Evolutionary conservation across 148 eudicot genomes (phyloP), one percentile per base, ranked within the genome.

Genomic region (Camellia japonica): DNA sequence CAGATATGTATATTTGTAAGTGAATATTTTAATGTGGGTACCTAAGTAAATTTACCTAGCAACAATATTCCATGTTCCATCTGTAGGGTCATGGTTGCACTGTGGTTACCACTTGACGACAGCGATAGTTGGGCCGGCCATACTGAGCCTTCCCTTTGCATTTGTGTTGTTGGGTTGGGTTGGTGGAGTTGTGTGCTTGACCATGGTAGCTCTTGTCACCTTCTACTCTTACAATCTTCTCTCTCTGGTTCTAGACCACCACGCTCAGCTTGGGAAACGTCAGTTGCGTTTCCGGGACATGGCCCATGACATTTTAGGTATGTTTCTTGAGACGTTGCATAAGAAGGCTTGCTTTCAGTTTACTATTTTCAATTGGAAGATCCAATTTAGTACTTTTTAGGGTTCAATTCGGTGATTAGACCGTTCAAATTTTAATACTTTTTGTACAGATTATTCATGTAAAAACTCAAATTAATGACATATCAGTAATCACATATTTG

Each of bases 231-330:
- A 87, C 51, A 80, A 78, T 68, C 92, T 89, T 41, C 69, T 85
- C 65, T 89, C 92, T 2, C 2, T 87, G 0, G 92, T 89, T 13
- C 63, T 89, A 76, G 92, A 87, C 73, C 90, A 87, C 60, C 84
- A 84, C 59, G 88, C 83, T 0, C 68, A 76, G 14, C 79, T 86
- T 18, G 92, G 92, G 4, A 78, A 75, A 46, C 87, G 92, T n/a
- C 92, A 89, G 44, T 87, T 85, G 66, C 84, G 90, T n/a, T 89
- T 85, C 19, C 76, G 90, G 1, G 92, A 89, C 78, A 87, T 89
- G 88, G 92, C 90, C 12, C 87, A 81, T 30, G 86, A 89, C 74
- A 87, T 87, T 77, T 71, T 87, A 82, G 90, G 90, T 87, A 83
- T 7, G 20, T 46, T 15, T 0, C 2, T 59, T 4, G 51, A 7